Base-by-base conservation (phyloP, 495 filamentous ascomycete species). In the Lentithecium fluviatile region DNA sequence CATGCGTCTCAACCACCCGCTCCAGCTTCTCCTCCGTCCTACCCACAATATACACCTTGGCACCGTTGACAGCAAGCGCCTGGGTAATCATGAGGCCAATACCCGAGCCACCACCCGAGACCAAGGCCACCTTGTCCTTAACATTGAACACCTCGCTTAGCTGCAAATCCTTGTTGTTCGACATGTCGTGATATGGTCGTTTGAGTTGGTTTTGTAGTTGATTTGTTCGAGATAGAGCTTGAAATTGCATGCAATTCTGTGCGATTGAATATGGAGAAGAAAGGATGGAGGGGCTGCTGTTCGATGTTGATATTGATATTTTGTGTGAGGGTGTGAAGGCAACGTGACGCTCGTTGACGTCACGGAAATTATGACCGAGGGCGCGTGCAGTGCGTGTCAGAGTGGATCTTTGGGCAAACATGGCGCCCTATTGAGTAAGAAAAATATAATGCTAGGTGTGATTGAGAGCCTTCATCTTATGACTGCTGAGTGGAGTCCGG, bases 51-150 rank as follows among this genome's bases (percentile, higher is more conserved):
- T 86, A 85, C 25, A 65, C 60, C 48, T 75, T 75, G 21, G 69
- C 80, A 6, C 83, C 83, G 64, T 85, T 86, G 45, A 82, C 80
- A 5, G 82, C 82, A 0, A 85, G 77, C 8, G 83, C 79, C 71
- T 85, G 83, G 0, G 76, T 74, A 52, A 55, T 48, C 65, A 69
- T 70, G 54, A 69, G 55, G 24, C 72, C 69, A 57, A 73, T 75
- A n/a, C 74, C 69, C 24, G 53, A 62, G 21, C 72, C 69, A 34
- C 69, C 83, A 52, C 83, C 83, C 6, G 81, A 83, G 51, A 86
- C 69, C 5, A 85, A 70, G 46, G 82, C 82, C 10, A 85, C 77
- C 67, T 78, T 80, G 59, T 69, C 73, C 65, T 81, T 81, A 51
- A 85, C 80, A 70, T 80, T 78, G 73, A 84, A 84, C 1, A 85